Evolutionary conservation across 2,329 filamentous ascomycete genomes (phyloP), one percentile per base, ranked within the genome.

Genomic region (Trichophyton benhamiae): DNA sequence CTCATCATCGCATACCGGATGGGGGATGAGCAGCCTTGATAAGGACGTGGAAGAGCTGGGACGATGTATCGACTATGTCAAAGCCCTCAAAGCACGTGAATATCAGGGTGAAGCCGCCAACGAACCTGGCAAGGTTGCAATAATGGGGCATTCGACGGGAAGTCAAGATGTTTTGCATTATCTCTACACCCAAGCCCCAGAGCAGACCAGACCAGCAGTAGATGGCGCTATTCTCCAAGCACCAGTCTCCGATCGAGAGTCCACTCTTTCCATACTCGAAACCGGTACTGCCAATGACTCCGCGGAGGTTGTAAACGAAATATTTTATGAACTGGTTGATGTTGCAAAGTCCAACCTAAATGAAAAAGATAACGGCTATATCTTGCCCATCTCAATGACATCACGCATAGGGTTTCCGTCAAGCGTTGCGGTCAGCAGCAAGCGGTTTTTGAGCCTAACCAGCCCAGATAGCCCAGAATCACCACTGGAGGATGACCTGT

Each of bases 221-320:
- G 83, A 94, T 63, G 91, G 87, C 41, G 85, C 85, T 57, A 87
- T 96, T 52, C 75, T 96, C 60, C 91, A 95, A 72, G 89, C 87
- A 0, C 85, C 88, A 0, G 85, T 91, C 2, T 89, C 84, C 1
- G 90, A 96, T 71, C 80, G 89, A 33, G 87, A 95, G 70, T 69
- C 75, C 3, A 69, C 80, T 5, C 74, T 83, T 58, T 71, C 67
- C 20, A 61, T 61, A 22, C 60, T 71, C 4, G 65, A 68, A n/a
- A 57, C 61, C n/a, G 65, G 65, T 20, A 63, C 62, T 7, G 58
- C 60, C 3, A 62, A 53, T n/a, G 58, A 61, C 33, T 63, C 58
- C 1, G 58, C 65, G 15, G 59, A 65, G 15, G 63, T 60, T 41
- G 27, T 65, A 4, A 60, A 57, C 13, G 68, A 68, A 22, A 65